These are phyloP conservation scores for Termitomyces sp. DNA, from an alignment of 768 basidiomycete genomes.

Conservation along the genomic window DNA sequence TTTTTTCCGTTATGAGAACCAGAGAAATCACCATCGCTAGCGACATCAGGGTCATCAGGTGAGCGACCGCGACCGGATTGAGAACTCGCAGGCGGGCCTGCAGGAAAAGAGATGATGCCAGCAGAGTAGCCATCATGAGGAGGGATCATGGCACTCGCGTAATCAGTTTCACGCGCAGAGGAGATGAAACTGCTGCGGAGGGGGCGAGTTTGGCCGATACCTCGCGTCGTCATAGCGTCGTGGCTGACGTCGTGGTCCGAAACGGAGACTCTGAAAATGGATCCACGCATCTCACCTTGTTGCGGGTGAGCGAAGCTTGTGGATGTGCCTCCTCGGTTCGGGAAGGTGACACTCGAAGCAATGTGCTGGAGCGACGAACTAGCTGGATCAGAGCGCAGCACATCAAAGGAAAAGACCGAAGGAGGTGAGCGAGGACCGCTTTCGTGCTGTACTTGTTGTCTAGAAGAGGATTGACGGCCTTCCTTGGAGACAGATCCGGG, in stretches of 20 bases:
- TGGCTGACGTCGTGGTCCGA: not conserved
- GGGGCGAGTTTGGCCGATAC: constrained; percentile 10
- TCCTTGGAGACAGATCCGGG: not conserved
- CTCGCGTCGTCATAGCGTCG: not conserved
- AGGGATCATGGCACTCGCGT: not conserved
- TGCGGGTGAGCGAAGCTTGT: not conserved
- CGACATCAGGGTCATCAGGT: constrained; percentile 19
- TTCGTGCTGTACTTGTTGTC: not conserved
- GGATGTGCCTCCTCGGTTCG: constrained; percentile 19
- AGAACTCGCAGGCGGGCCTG: constrained; percentile 5
- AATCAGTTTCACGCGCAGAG: not conserved
- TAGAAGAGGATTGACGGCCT: not conserved
- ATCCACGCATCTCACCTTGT: constrained; percentile 17
- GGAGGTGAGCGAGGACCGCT: constrained; percentile 6
- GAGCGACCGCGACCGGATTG: constrained; percentile 6
- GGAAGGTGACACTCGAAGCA: constrained; percentile 33
- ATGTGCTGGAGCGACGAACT: constrained; percentile 37
- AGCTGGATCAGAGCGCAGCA: constrained; percentile 37
- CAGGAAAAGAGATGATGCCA: constrained; percentile 20
- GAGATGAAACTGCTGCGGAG: constrained; percentile 3
- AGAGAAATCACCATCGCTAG: constrained; percentile 18
- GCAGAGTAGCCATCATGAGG: constrained; percentile 13
- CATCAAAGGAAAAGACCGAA: constrained; percentile 32
- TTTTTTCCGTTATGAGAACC: constrained; percentile 29
- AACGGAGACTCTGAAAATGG: constrained; percentile 32